Evolutionary conservation across 768 basidiomycete species (phyloP), one percentile per base, ranked within the genome.

Genomic region (Trametes maxima): DNA sequence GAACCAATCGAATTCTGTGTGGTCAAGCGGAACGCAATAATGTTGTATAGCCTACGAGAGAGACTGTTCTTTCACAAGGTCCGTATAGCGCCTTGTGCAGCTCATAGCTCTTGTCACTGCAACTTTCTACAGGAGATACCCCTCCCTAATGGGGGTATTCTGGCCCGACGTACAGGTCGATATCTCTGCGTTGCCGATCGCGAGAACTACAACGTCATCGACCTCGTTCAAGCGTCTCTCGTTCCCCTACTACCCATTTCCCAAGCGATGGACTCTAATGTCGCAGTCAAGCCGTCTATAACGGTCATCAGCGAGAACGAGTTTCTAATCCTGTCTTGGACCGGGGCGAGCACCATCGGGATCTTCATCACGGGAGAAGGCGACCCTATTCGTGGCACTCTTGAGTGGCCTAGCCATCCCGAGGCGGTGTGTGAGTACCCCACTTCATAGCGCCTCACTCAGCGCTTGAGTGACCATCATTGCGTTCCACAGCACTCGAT

Each of bases 301-400:
- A 84, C 86, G 1, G 84, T 93, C 22, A 83, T 95, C 24, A 80
- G 82, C 37, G 84, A 85, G 33, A 85, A 83, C 65, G 95, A 97
- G 72, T 97, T 95, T 66, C 81, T 98, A 44, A 80, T 97, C 21
- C 78, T 93, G 16, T 91, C 90, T 2, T 95, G 89, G 84, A 94
- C 88, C 0, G 95, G 92, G 14, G 75, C 79, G 3, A 85, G 82
- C 54, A 91, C 92, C 0, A 77, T 98, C 42, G 95, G 95, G 0
- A 76, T 98, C 11, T 98, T 98, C 67, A 80, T 98, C 65, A 92
- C 84, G 14, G 84, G 86, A 0, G 83, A 85, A 2, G 95, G 94
- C 0, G 94, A 96, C 72, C 94, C 95, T 5, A 88, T 94, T 8
- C 82, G 95, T 47, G 94, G 94, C 2, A 95, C 95, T 1, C 76